phyloP scores from a whole-genome alignment of 2,329 filamentous ascomycete genomes.

The Pseudocercospora eumusae region DNA sequence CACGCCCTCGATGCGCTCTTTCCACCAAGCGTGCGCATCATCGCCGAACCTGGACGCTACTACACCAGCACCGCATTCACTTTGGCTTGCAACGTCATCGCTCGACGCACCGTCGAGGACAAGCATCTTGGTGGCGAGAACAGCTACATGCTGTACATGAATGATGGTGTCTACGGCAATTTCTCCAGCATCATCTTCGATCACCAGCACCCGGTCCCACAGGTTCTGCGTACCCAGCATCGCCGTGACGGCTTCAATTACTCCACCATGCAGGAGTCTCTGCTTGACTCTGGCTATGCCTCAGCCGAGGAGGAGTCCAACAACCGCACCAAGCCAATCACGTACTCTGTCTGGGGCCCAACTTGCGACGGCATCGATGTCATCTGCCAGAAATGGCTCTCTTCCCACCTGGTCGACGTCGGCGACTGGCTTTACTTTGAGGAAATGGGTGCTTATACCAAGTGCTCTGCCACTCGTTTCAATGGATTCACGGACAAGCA shows the following conservation, averaged over 20 bases:
- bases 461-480: slow-evolving; percentile 96
- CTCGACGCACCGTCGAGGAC: slow-evolving; percentile 82
- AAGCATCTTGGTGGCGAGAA: slow-evolving; percentile 58
- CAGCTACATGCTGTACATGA: slow-evolving; percentile 96
- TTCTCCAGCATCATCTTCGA: slow-evolving; percentile 99
- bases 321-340: slow-evolving; percentile 49
- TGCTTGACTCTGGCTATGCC: slow-evolving; percentile 40
- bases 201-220: slow-evolving; percentile 86
- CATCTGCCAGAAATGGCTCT: slow-evolving; percentile 78
- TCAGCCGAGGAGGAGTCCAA: slow-evolving; percentile 48
- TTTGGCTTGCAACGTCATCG: slow-evolving; percentile 92
- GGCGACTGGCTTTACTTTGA: slow-evolving; percentile 99
- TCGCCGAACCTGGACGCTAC: slow-evolving; percentile 94
- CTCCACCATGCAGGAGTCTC: slow-evolving; percentile 27
- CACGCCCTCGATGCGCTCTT: slow-evolving; percentile 85
- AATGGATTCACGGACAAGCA: slow-evolving; percentile 94
- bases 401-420: slow-evolving; percentile 76
- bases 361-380: slow-evolving; percentile 98
- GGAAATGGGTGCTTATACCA: slow-evolving; percentile 98
- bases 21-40: slow-evolving; percentile 78
- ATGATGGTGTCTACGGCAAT: slow-evolving; percentile 97
- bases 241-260: slow-evolving; percentile 38
- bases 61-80: slow-evolving; percentile 94
- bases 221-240: slow-evolving; percentile 59
- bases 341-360: slow-evolving; percentile 97